Evolutionary conservation across 495 filamentous ascomycete species (phyloP), one percentile per base, ranked within the genome.

Genomic region (Wilcoxina mikolae): DNA sequence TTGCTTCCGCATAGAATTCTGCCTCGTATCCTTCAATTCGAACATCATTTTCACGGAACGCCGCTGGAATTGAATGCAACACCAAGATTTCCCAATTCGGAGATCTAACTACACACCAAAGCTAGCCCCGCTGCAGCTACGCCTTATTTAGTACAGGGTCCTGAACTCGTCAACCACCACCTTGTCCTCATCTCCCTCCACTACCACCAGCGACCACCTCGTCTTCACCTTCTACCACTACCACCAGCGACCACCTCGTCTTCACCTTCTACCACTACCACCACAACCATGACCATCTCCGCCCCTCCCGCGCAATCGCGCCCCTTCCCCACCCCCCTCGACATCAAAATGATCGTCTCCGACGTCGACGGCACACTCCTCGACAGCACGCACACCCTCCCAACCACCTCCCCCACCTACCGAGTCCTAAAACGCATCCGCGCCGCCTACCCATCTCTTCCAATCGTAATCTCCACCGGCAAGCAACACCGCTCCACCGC

Each of bases 301-400:
- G 20, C 2, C 15, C 17, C 43, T 22, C 43, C 43, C 47, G n/a
- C n/a, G n/a, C n/a, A n/a, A n/a, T n/a, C 33, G 11, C 51, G 39
- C n/a, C 38, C 51, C 10, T 24, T 54, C 17, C 51, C 51, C 11
- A 44, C 33, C n/a, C 35, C 51, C 35, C 12, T 24, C 12, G 35
- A 43, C 27, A 45, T 54, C 38, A 43, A 54, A 29, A 12, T 54
- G 22, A 43, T 54, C 11, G 51, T 54, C 15, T 54, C 51, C 2
- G 51, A 54, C 39, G 51, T 54, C 51, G 51, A 54, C 35, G 51
- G 39, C 7, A 49, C 45, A 5, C 51, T 54, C 3, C 51, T 54
- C 18, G 39, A 54, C 51, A 24, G 17, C 3, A 15, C 22, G 17
- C 51, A 54, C 51, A 10, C 10, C 18, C 51, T 54, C 51, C 51